Conservation (phyloP, 441 rosid species). For the Croton setiger region DNA sequence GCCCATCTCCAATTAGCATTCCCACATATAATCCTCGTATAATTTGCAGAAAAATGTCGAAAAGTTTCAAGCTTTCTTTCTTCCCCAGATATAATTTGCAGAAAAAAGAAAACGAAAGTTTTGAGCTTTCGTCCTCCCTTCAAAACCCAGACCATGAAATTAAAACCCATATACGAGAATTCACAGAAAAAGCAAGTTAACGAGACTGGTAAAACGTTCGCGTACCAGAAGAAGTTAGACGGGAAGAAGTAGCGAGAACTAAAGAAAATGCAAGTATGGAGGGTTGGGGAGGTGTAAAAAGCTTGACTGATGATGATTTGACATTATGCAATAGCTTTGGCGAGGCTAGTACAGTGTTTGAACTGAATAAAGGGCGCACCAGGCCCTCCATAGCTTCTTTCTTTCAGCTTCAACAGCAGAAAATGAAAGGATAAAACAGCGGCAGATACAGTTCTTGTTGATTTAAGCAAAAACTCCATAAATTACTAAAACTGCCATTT, state of each 20-base stretch:
- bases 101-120: too few relatives aligned
- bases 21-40: neutral
- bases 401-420: neutral
- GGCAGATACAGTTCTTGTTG: too few relatives aligned
- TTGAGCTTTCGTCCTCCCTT: too few relatives aligned
- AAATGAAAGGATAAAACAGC: conserved; percentile 5
- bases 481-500: too few relatives aligned
- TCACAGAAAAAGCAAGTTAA: neutral
- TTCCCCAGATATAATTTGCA: neutral
- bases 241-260: conserved; percentile 17
- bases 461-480: too few relatives aligned
- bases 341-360: neutral
- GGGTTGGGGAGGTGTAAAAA: conserved; percentile 5
- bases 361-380: conserved; percentile 20
- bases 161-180: neutral
- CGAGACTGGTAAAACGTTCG: neutral
- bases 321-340: neutral
- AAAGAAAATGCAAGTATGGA: conserved; percentile 9
- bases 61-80: neutral
- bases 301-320: conserved; percentile 1
- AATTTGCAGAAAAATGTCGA: neutral
- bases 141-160: too few relatives aligned
- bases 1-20: neutral
- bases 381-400: conserved; percentile 25
- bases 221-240: conserved; percentile 25